Evolutionary conservation across 2,329 filamentous ascomycete genomes (phyloP).

Genomic region (Emergomyces orientalis): DNA sequence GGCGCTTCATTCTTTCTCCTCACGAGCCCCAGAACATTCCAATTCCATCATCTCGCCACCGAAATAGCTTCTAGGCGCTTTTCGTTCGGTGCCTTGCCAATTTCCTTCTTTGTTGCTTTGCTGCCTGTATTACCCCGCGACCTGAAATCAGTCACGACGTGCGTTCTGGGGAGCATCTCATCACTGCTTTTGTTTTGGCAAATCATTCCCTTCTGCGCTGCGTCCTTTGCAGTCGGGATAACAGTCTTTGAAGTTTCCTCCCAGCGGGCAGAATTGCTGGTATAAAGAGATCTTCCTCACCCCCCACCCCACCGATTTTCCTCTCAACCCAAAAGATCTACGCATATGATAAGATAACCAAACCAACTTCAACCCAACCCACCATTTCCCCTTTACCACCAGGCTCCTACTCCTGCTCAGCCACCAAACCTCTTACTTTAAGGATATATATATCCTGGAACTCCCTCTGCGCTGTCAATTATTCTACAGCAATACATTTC

Average conservation of each 20-base stretch:
- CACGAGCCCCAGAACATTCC: slow-evolving; percentile 1
- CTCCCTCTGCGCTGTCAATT: not conserved
- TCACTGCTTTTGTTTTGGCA: not conserved
- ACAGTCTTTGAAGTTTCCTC: not conserved
- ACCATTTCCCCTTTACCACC: not conserved
- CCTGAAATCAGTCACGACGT: not conserved
- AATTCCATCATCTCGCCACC: not conserved
- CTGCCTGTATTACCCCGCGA: slow-evolving; percentile 6
- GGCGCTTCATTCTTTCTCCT: slow-evolving; percentile 1
- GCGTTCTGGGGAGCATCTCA: not conserved
- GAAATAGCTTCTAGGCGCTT: not conserved
- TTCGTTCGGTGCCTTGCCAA: slow-evolving; percentile 8
- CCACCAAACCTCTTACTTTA: not conserved
- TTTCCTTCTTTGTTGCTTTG: not conserved
- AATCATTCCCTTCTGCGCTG: not conserved
- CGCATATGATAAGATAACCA: slow-evolving; percentile 5
- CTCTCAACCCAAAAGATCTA: not conserved
- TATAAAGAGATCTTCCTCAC: slow-evolving; percentile 2
- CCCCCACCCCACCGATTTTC: not conserved
- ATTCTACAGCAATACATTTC: not conserved
- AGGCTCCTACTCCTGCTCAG: slow-evolving; percentile 4
- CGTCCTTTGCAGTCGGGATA: not conserved
- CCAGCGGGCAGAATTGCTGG: not conserved
- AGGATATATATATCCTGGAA: not conserved
- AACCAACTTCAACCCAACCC: not conserved